Evolutionary conservation across 2,329 filamentous ascomycete species (phyloP).

Genomic region (Stachybotrys elegans): DNA sequence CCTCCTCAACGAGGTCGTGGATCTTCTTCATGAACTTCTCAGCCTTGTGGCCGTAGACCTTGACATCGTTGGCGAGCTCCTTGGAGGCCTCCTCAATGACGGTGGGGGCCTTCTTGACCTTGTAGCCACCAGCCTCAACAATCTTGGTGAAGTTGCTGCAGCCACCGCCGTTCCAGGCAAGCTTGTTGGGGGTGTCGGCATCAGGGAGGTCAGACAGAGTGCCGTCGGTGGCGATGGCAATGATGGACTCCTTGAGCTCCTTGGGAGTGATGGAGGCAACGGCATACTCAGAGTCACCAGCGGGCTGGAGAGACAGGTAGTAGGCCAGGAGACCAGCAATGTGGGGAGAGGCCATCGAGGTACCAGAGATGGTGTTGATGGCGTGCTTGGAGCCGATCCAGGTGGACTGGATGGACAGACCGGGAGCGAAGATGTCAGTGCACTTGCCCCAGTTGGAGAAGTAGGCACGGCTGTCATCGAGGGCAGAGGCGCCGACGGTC

Average conservation of each 20-base stretch:
- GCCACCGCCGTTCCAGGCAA: slow-evolving; percentile 98
- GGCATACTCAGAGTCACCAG: slow-evolving; percentile 84
- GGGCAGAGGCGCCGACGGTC: slow-evolving; percentile 91
- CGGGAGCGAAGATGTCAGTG: slow-evolving; percentile 98
- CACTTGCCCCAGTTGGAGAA: slow-evolving; percentile 99
- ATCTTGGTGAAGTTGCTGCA: slow-evolving; percentile 87
- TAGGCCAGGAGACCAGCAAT: slow-evolving; percentile 95
- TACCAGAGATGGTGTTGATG: slow-evolving; percentile 98
- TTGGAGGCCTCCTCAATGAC: slow-evolving; percentile 55
- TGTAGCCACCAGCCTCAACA: slow-evolving; percentile 68
- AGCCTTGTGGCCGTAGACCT: slow-evolving; percentile 49
- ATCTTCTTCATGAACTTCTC: slow-evolving; percentile 61
- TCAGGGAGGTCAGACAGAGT: slow-evolving; percentile 76
- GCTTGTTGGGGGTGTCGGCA: slow-evolving; percentile 79
- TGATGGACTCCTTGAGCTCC: slow-evolving; percentile 86
- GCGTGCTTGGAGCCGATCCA: slow-evolving; percentile 97
- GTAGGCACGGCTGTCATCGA: slow-evolving; percentile 94
- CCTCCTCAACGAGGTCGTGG: slow-evolving; percentile 55
- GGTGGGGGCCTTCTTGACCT: slow-evolving; percentile 45
- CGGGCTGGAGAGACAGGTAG: slow-evolving; percentile 92
- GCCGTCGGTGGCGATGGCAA: slow-evolving; percentile 74
- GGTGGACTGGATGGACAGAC: slow-evolving; percentile 93
- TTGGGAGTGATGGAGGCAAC: slow-evolving; percentile 85
- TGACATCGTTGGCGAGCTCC: slow-evolving; percentile 50
- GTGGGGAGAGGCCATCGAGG: slow-evolving; percentile 98